These are phyloP conservation scores for Puccinellia tenuiflora DNA, from an alignment of 176 grass and related monocot genomes.

Conservation along the genomic window DNA sequence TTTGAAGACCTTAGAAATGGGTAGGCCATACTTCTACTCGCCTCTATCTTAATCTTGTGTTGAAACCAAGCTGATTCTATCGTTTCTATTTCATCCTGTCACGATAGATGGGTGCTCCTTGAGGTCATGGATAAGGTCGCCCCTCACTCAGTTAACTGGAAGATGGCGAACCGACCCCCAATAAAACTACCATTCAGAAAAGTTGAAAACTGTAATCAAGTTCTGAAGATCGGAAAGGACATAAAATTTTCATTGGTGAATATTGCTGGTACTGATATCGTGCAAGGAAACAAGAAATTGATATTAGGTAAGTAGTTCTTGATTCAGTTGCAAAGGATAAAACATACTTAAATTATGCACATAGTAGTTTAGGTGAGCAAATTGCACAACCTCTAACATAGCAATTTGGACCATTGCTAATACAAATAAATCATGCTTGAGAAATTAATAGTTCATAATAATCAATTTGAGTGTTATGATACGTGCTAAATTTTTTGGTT, in stretches of 20 bases:
- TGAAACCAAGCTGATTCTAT: not conserved
- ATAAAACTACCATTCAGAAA: slow-evolving; percentile 94
- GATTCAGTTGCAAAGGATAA: slow-evolving; percentile 12
- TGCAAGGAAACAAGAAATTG: slow-evolving; percentile 96
- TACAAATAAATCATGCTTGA: not conserved
- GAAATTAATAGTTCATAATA: not conserved
- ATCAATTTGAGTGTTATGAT: not conserved
- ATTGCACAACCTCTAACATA: slow-evolving; percentile 2
- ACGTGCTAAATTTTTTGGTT: not conserved
- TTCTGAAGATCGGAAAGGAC: slow-evolving; percentile 92
- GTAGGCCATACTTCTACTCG: slow-evolving; percentile 35
- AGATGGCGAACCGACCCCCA: slow-evolving; percentile 76
- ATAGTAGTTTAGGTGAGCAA: not conserved
- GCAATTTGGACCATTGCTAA: not conserved
- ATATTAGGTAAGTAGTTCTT: slow-evolving; percentile 68
- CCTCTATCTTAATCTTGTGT: slow-evolving; percentile 1
- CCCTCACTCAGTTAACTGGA: slow-evolving; percentile 87
- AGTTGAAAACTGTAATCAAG: slow-evolving; percentile 98
- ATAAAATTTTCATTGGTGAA: slow-evolving; percentile 97
- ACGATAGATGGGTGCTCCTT: slow-evolving; percentile 79
- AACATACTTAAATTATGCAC: not conserved
- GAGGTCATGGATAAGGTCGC: slow-evolving; percentile 86
- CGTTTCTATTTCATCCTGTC: slow-evolving; percentile 18
- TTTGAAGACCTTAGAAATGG: slow-evolving; percentile 98
- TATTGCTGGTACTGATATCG: slow-evolving; percentile 93